phyloP scores from a whole-genome alignment of 176 grass and related monocot species.

The Pontederia crassipes region DNA sequence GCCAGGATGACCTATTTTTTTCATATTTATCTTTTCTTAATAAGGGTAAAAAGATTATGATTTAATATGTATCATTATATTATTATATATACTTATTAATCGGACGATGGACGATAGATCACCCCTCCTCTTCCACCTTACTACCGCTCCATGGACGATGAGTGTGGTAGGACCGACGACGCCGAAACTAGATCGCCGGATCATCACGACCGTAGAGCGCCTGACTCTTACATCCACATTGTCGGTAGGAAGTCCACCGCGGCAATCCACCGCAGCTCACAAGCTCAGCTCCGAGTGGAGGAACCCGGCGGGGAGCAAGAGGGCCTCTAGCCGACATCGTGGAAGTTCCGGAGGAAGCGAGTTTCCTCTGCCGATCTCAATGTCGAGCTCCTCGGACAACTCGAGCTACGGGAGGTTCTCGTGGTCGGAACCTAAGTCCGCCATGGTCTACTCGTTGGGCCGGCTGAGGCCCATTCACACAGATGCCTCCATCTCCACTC shows the following conservation, averaged over 20 bases:
- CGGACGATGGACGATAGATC: neutral
- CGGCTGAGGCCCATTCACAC: constrained; percentile 38
- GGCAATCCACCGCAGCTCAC: neutral
- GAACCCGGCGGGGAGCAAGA: neutral
- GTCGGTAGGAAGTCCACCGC: neutral
- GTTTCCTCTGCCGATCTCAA: constrained; percentile 18
- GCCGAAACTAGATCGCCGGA: neutral
- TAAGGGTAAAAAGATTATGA: too few relatives aligned
- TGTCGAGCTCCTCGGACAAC: constrained; percentile 86
- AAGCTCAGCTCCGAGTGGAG: neutral
- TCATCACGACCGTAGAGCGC: neutral
- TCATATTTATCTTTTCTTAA: too few relatives aligned
- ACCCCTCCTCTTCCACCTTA: constrained; percentile 90
- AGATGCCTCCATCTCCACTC: constrained; percentile 25
- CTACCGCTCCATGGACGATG: constrained; percentile 90
- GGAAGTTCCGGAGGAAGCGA: neutral
- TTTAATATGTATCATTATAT: too few relatives aligned
- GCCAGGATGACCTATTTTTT: too few relatives aligned
- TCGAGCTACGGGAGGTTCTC: constrained; percentile 95
- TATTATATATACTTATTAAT: too few relatives aligned
- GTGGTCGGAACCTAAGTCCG: constrained; percentile 76
- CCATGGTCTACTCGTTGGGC: neutral
- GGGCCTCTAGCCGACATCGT: neutral
- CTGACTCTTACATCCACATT: neutral
- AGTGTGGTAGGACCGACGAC: neutral